Conservation (phyloP, 1,284 basidiomycete genomes). For the Irpex rosettiformis region DNA sequence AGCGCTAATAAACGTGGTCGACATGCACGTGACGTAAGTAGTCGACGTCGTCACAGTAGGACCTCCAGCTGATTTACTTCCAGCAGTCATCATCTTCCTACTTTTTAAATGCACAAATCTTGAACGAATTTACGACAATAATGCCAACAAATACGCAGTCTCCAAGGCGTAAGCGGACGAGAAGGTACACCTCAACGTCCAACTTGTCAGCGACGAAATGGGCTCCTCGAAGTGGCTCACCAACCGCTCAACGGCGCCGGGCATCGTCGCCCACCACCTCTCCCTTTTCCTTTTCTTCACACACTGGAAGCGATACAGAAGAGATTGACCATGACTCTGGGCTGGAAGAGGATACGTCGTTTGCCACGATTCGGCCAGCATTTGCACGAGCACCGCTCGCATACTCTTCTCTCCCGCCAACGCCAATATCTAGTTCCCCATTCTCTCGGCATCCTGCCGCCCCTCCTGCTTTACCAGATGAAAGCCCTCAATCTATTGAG, state of each 20-base stretch:
- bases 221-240: constrained; percentile 10
- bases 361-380: constrained; percentile 7
- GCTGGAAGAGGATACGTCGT: constrained; percentile 14
- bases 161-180: constrained; percentile 26
- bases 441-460: constrained; percentile 1
- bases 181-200: constrained; percentile 26
- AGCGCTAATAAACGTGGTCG: constrained; percentile 1
- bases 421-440: constrained; percentile 42
- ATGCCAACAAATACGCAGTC: constrained; percentile 23
- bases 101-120: background rate
- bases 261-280: constrained; percentile 21
- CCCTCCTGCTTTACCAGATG: background rate
- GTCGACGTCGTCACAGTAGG: no score
- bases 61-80: no score
- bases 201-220: constrained; percentile 20
- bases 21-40: no score
- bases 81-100: no score
- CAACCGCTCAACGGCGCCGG: constrained; percentile 11
- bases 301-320: constrained; percentile 15
- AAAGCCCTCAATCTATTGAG: background rate
- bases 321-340: constrained; percentile 22
- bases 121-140: background rate
- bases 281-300: constrained; percentile 19
- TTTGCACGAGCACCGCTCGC: constrained; percentile 27
- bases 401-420: constrained; percentile 70